Evolutionary conservation across 768 basidiomycete genomes (phyloP).

Genomic region (Tricholoma furcatifolium): DNA sequence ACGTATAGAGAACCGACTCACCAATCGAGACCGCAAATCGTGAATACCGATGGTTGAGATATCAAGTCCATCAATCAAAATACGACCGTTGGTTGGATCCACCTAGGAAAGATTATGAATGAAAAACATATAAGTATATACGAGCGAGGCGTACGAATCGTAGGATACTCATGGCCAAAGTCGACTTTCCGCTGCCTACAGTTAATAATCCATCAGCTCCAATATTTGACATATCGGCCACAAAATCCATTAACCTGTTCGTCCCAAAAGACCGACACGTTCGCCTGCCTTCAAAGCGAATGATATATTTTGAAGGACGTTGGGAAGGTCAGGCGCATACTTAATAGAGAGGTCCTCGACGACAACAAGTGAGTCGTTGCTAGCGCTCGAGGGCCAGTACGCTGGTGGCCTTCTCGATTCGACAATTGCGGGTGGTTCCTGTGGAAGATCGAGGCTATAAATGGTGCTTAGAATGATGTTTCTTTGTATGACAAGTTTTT

Average conservation of each 20-base stretch:
- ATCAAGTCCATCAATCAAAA: conserved; percentile 86
- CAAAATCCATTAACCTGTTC: conserved; percentile 50
- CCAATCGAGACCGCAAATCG: conserved; percentile 75
- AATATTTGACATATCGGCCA: too few relatives aligned
- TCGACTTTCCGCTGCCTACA: conserved; percentile 75
- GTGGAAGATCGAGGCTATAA: conserved; percentile 67
- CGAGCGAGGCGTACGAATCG: conserved; percentile 58
- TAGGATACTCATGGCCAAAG: conserved; percentile 82
- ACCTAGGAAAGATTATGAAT: conserved; percentile 35
- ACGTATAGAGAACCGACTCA: conserved; percentile 30
- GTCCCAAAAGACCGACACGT: conserved; percentile 76
- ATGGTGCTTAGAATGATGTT: not conserved
- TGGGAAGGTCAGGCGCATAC: conserved; percentile 82
- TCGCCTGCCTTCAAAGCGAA: conserved; percentile 72
- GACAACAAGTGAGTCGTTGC: conserved; percentile 52
- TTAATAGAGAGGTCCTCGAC: conserved; percentile 79
- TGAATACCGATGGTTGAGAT: conserved; percentile 83
- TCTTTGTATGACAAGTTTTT: not conserved
- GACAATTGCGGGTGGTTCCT: conserved; percentile 79
- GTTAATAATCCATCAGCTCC: not conserved
- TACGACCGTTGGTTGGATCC: conserved; percentile 73
- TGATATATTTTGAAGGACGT: conserved; percentile 74
- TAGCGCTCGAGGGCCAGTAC: conserved; percentile 85
- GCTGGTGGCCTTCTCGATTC: conserved; percentile 79
- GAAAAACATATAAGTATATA: not conserved